Evolutionary conservation across 192 early-diverging fungal genomes (phyloP).

Genomic region (Ambispora gerdemannii): DNA sequence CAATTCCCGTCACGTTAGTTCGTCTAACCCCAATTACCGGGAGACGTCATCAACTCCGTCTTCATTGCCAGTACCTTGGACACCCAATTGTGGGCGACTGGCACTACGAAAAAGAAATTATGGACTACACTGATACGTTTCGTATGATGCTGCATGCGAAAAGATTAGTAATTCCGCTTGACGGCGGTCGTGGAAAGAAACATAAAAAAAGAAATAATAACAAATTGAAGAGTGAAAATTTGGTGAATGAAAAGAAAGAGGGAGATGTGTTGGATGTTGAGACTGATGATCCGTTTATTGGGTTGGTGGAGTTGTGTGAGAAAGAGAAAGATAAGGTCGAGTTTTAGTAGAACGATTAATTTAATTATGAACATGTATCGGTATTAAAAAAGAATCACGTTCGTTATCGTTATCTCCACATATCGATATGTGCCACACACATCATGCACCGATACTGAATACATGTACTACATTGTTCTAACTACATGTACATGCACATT

Average conservation of each 20-base stretch:
- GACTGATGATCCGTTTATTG: constrained; percentile 9
- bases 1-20: constrained; percentile 32
- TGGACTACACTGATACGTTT: constrained; percentile 38
- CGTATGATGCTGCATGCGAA: constrained; percentile 48
- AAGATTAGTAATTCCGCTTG: constrained; percentile 34
- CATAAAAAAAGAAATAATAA: not conserved
- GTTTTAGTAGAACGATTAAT: too few relatives aligned
- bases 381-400: too few relatives aligned
- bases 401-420: too few relatives aligned
- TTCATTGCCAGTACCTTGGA: constrained; percentile 37
- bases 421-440: too few relatives aligned
- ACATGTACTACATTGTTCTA: too few relatives aligned
- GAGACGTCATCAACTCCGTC: constrained; percentile 40
- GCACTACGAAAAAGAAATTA: constrained; percentile 37
- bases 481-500: too few relatives aligned
- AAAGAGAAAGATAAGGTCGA: too few relatives aligned
- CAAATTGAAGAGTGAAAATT: too few relatives aligned
- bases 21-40: constrained; percentile 33
- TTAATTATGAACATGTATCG: too few relatives aligned
- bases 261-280: not conserved
- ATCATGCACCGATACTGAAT: too few relatives aligned
- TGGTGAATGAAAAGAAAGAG: not conserved
- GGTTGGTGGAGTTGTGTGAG: too few relatives aligned
- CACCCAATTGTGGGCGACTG: constrained; percentile 45
- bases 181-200: not conserved